Percentiles rank a stretch among this genome's conserved stretches.
These are phyloP conservation scores for Zangia roseola DNA, from an alignment of 768 basidiomycete genomes.

Conservation along the genomic window DNA sequence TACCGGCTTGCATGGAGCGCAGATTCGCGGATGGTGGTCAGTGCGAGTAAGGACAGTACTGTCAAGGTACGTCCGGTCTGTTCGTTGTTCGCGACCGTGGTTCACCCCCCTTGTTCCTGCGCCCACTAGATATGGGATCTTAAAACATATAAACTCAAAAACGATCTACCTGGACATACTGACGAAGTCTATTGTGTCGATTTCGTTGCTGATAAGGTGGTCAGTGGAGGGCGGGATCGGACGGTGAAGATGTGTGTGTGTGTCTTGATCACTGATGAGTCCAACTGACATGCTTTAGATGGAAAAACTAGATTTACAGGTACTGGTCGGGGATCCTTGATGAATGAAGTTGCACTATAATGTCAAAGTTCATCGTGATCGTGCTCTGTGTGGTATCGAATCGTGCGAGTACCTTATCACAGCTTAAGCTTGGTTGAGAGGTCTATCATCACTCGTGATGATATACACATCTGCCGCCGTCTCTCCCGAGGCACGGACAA, in stretches of 20 bases:
- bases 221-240: constrained; percentile 92
- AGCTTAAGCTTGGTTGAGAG: too few relatives aligned
- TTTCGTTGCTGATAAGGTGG: constrained; percentile 98
- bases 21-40: constrained; percentile 87
- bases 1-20: constrained; percentile 95
- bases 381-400: too few relatives aligned
- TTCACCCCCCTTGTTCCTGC: background rate
- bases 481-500: too few relatives aligned
- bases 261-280: background rate
- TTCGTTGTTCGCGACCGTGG: background rate
- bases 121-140: constrained; percentile 90
- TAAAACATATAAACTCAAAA: constrained; percentile 92
- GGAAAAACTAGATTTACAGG: constrained; percentile 31
- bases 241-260: constrained; percentile 85
- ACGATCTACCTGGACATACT: constrained; percentile 92
- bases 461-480: too few relatives aligned
- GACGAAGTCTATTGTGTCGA: constrained; percentile 99
- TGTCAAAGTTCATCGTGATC: too few relatives aligned
- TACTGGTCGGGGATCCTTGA: too few relatives aligned
- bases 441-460: too few relatives aligned
- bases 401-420: too few relatives aligned
- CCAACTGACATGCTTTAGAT: constrained; percentile 17
- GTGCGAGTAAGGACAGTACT: constrained; percentile 94
- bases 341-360: too few relatives aligned
- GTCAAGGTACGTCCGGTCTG: constrained; percentile 80